These are phyloP conservation scores for Dendrobium officinale DNA, from an alignment of 106 monocot genomes.

Conservation along the genomic window DNA sequence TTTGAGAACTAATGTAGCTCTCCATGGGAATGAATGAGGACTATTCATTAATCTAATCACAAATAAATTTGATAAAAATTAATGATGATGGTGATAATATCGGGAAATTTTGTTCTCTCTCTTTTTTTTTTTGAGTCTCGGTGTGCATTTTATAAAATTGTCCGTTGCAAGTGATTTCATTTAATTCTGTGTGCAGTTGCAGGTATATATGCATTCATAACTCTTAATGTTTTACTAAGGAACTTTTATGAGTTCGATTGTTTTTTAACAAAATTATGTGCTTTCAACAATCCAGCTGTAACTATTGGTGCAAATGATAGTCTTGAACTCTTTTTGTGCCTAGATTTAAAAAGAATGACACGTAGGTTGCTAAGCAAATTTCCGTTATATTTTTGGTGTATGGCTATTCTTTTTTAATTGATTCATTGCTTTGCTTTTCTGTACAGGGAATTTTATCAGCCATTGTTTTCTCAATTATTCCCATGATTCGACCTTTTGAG, in stretches of 20 bases:
- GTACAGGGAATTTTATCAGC: slow-evolving; percentile 84
- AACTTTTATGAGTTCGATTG: neutral
- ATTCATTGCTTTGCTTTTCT: slow-evolving; percentile 13
- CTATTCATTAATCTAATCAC: neutral
- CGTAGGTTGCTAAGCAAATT: neutral
- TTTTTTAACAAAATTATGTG: neutral
- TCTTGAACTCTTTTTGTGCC: neutral
- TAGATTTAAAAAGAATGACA: neutral
- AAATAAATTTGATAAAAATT: neutral
- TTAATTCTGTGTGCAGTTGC: neutral
- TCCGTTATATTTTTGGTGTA: neutral
- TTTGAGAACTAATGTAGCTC: neutral
- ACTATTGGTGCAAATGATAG: neutral
- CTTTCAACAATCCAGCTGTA: neutral
- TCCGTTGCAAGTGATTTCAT: neutral
- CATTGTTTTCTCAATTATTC: slow-evolving; percentile 67
- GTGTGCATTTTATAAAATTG: neutral
- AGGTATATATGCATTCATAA: neutral
- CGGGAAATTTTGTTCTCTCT: neutral
- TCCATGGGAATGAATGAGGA: neutral
- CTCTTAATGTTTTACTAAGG: neutral
- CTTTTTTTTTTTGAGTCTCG: neutral
- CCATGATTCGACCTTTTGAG: slow-evolving; percentile 88
- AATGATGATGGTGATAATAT: neutral
- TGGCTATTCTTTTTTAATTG: neutral